phyloP scores from a whole-genome alignment of 2,329 filamentous ascomycete species.

The Epichloe sp. region DNA sequence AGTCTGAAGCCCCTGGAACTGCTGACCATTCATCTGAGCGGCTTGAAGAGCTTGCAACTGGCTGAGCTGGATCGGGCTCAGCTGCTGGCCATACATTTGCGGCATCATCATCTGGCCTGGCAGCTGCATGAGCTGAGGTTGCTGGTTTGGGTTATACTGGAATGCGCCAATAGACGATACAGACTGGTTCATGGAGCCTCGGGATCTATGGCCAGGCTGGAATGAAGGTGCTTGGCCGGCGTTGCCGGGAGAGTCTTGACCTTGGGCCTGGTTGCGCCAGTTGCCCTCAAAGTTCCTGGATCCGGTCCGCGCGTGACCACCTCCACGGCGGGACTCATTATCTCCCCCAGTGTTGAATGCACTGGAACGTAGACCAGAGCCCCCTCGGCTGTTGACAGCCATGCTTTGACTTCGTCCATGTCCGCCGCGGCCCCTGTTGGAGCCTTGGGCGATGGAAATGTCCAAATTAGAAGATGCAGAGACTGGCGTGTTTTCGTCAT shows the following conservation, averaged over 20 bases:
- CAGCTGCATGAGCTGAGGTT: conserved; percentile 70
- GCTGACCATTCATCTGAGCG: conserved; percentile 68
- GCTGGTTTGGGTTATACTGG: conserved; percentile 66
- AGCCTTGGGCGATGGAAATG: conserved; percentile 24
- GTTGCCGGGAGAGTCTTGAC: conserved; percentile 42
- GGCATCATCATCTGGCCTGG: conserved; percentile 79
- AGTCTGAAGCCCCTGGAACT: conserved; percentile 51
- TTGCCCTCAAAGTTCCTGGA: conserved; percentile 97
- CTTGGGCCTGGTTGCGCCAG: conserved; percentile 70
- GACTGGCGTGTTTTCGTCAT: conserved; percentile 29
- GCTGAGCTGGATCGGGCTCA: conserved; percentile 77
- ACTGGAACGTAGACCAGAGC: conserved; percentile 53
- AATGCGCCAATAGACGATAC: conserved; percentile 74
- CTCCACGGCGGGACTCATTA: conserved; percentile 60
- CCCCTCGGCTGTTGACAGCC: conserved; percentile 64
- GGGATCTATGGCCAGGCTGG: conserved; percentile 81
- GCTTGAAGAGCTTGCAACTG: conserved; percentile 89
- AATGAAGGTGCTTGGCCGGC: conserved; percentile 55
- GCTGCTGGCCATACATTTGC: conserved; percentile 75
- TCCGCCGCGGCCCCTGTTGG: conserved; percentile 41
- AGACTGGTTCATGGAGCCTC: conserved; percentile 76
- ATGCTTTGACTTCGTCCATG: conserved; percentile 83
- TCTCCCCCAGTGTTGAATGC: conserved; percentile 37
- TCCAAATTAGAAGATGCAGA: conserved; percentile 18
- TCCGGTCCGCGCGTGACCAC: conserved; percentile 66